Evolutionary conservation across 2,329 filamentous ascomycete genomes (phyloP).

Genomic region (Neophaeococcomyces aloes): DNA sequence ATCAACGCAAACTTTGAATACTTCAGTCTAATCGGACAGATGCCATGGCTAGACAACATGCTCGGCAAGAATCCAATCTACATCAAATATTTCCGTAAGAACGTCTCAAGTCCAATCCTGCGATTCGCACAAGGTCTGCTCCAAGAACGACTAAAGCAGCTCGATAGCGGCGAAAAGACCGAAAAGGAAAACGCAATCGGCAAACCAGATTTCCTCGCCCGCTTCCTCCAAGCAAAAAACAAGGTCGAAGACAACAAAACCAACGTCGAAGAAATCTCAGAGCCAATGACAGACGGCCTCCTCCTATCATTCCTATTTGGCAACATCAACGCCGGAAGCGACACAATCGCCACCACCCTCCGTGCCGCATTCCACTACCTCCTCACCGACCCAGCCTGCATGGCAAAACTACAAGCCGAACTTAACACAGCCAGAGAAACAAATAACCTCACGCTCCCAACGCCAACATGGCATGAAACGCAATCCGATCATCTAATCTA

Average conservation of each 20-base stretch:
- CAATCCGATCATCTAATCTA: slow-evolving; percentile 25
- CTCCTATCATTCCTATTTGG: slow-evolving; percentile 18
- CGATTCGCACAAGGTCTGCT: slow-evolving; percentile 14
- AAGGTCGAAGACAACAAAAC: slow-evolving; percentile 5
- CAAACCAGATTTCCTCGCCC: slow-evolving; percentile 20
- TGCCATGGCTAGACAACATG: slow-evolving; percentile 29
- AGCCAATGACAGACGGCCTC: slow-evolving; percentile 14
- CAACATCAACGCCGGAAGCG: slow-evolving; percentile 51
- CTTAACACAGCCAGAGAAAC: slow-evolving; percentile 20
- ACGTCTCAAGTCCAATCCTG: slow-evolving; percentile 16
- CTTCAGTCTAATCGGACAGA: slow-evolving; percentile 24
- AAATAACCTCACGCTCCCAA: slow-evolving; percentile 22
- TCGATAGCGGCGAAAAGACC: slow-evolving; percentile 9
- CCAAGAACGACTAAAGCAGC: slow-evolving; percentile 14
- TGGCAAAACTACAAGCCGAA: slow-evolving; percentile 23
- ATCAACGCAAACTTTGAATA: slow-evolving; percentile 25
- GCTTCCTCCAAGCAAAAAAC: slow-evolving; percentile 19
- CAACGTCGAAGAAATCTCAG: slow-evolving; percentile 3
- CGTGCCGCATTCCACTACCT: slow-evolving; percentile 64
- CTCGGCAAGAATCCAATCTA: slow-evolving; percentile 27
- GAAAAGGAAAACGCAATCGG: slow-evolving; percentile 9
- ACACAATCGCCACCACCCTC: slow-evolving; percentile 68
- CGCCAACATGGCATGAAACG: slow-evolving; percentile 23
- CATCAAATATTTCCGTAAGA: slow-evolving; percentile 17
- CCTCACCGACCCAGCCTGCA: slow-evolving; percentile 47